Base-by-base conservation (phyloP, 2,329 filamentous ascomycete genomes). In the Diplocarpon mali region DNA sequence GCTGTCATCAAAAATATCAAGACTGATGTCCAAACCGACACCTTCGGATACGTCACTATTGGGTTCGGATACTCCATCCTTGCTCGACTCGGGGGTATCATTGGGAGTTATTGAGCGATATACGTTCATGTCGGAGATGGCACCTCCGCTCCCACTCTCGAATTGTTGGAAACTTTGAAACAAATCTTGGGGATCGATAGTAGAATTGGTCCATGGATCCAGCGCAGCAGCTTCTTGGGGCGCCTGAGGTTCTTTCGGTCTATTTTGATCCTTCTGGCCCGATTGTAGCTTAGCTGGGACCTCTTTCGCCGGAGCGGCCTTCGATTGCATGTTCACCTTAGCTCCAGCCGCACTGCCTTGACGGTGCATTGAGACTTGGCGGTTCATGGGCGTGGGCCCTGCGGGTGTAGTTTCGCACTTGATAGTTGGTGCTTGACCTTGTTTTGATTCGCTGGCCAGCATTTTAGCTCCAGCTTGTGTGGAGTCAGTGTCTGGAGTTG, bases 81-180 rank as follows among this genome's bases (percentile, higher is more conserved):
- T 78, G 60, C 68, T 75, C 2, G 76, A 80, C 52, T 80, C 77
- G 0, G 77, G 78, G 7, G 78, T 81, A 56, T 80, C 75, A 48
- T 78, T 76, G 0, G 76, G 76, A 17, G 76, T 76, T 45, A 73
- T 63, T 1, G 72, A 69, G 15, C 71, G 69, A 54, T 76, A 78
- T 8, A 73, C 63, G 43, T 62, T 67, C 57, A 73, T 68, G 49
- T 80, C 73, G 11, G 67, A 67, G 44, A 76, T 70, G 2, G 72
- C 66, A 14, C 69, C 75, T 9, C 64, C 63, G 29, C 64, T 66
- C 58, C 64, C 46, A 54, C 57, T 51, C 32, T 71, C 69, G 5
- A 71, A 60, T 2, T 60, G 59, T 15, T 63, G 60, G 13, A 74
- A 62, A 13, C 58, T 57, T 20, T 63, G 60, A 41, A 70, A 64